Evolutionary conservation across 768 basidiomycete species (phyloP), one percentile per base, ranked within the genome.

Genomic region (Podaxis sp.): DNA sequence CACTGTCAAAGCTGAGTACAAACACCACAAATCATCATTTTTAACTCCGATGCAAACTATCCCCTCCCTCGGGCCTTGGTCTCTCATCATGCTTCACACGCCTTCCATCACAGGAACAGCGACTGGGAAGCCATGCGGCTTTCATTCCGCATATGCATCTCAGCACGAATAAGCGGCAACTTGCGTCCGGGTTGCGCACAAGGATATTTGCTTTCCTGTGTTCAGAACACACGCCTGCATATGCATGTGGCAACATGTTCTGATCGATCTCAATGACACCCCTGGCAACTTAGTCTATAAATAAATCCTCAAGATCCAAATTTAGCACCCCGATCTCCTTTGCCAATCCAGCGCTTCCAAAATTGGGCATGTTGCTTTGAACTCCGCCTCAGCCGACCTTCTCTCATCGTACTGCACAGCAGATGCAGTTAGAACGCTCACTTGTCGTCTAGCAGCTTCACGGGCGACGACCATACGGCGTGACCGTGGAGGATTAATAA

Each of bases 201-300:
- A 48, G 23, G 47, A 23, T 48, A 25, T 21, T 13, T 48, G 1
- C 9, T 25, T 18, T 48, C 25, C 47, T 48, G 47, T 21, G 47
- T 25, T 23, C 13, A 10, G 0, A 23, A 21, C 47, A 21, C 21
- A 25, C 25, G 21, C 21, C 9, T 27, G 47, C 10, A 10, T 13
- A 48, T 27, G 47, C 27, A 44, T 44, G 14, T 44, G 42, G 5
- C 42, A 27, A 48, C 18, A 48, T 5, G 18, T 23, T 16, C 37
- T 54, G 52, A 35, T 54, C 28, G 52, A 54, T 54, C 52, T 35
- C 36, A 16, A 16, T n/a, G 11, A 11, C 32, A n/a, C n/a, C n/a
- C 52, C 52, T 54, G 35, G 52, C 35, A 37, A 54, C 52, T 54
- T 14, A 54, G 50, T 52, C 52, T 54, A 54, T 37, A 38, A 54